Percentiles rank a stretch among this genome's conserved stretches.
phyloP scores from a whole-genome alignment of 2,329 filamentous ascomycete species.

The Pseudomassariella vexata region DNA sequence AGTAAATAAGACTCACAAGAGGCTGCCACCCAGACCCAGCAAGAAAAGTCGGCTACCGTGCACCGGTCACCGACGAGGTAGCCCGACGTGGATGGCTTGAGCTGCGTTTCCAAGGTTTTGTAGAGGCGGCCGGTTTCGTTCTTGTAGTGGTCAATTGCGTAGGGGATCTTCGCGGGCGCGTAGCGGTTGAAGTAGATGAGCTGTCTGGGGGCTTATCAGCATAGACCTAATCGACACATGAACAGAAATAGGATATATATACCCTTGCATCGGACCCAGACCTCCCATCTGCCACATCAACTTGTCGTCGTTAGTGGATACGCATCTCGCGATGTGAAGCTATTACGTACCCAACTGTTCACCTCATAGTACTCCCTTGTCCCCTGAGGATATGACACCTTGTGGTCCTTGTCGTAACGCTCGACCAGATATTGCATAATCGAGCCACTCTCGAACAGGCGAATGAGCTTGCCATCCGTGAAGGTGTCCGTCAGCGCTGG shows the following conservation, averaged over 20 bases:
- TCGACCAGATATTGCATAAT: conserved; percentile 17
- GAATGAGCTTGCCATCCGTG: conserved; percentile 15
- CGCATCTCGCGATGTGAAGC: background rate
- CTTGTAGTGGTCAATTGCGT: conserved; percentile 2
- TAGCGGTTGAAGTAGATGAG: conserved; percentile 72
- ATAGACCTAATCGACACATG: background rate
- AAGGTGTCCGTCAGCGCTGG: conserved; percentile 18
- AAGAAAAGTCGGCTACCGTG: conserved; percentile 3
- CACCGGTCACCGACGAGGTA: conserved; percentile 5
- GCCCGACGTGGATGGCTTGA: conserved; percentile 3
- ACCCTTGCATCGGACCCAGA: conserved; percentile 73
- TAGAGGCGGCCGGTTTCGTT: conserved; percentile 4
- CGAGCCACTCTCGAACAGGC: conserved; percentile 18
- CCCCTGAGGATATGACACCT: conserved; percentile 13
- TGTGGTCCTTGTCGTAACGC: conserved; percentile 18
- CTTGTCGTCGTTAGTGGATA: conserved; percentile 24
- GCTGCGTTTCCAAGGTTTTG: conserved; percentile 5
- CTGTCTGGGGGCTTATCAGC: conserved; percentile 39
- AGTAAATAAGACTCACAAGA: conserved; percentile 1
- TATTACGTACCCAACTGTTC: conserved; percentile 16
- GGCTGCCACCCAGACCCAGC: conserved; percentile 4
- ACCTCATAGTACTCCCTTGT: conserved; percentile 17
- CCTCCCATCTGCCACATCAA: conserved; percentile 74
- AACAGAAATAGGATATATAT: conserved; percentile 5
- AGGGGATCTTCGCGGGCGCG: conserved; percentile 8